A percentile compares a stretch with the other conserved stretches of the same genome.
Evolutionary conservation across 495 filamentous ascomycete genomes (phyloP).

Genomic region (Neurospora intermedia): DNA sequence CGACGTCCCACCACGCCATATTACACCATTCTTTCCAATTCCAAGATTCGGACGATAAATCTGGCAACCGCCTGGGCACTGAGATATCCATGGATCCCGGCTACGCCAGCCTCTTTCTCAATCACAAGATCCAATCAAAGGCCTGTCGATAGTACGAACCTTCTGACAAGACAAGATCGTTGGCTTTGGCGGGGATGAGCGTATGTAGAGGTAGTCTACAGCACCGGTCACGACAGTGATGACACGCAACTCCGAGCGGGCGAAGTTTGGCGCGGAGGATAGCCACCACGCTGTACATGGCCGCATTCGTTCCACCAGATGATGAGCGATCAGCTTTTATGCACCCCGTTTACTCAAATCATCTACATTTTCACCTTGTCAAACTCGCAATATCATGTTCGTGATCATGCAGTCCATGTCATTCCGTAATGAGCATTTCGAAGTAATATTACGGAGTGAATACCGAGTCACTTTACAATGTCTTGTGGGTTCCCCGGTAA

Average conservation of each 20-base stretch:
- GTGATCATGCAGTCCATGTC: not conserved
- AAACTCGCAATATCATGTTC: not conserved
- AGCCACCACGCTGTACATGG: conserved; percentile 30
- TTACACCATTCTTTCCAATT: not conserved
- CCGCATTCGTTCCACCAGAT: conserved; percentile 40
- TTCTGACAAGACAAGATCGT: not conserved
- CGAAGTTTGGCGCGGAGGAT: conserved; percentile 40
- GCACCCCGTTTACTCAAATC: not conserved
- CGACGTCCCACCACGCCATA: not conserved
- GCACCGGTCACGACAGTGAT: conserved; percentile 21
- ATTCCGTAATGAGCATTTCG: not conserved
- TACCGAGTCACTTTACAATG: not conserved
- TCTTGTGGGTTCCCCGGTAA: not conserved
- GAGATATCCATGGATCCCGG: not conserved
- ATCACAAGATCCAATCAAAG: not conserved
- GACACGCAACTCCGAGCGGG: conserved; percentile 34
- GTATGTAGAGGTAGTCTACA: conserved; percentile 5
- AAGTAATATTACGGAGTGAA: not conserved
- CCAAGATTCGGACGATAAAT: not conserved
- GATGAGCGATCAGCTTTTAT: conserved; percentile 2
- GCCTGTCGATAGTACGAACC: not conserved
- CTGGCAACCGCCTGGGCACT: not conserved
- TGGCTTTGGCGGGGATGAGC: not conserved
- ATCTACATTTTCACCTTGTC: not conserved
- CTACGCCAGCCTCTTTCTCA: not conserved